Percentiles rank a stretch among this genome's conserved stretches.
Evolutionary conservation across 345 rosid genomes (phyloP).

Genomic region (Arabis hirsuta): DNA sequence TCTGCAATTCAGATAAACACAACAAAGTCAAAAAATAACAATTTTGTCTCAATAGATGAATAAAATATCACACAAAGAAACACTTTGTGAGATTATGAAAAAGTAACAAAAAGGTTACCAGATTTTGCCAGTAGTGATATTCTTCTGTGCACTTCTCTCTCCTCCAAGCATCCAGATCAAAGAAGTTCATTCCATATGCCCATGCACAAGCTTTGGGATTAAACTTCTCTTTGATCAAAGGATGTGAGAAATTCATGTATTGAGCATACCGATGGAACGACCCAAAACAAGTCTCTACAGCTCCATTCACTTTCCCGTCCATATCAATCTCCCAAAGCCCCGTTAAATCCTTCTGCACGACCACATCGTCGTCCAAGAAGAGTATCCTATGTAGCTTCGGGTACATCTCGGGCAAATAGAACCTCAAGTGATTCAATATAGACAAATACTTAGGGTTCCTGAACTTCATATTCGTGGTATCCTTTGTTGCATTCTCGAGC

Average conservation of each 20-base stretch:
- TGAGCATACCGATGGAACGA: constrained; percentile 96
- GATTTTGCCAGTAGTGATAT: constrained; percentile 97
- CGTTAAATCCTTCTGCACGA: constrained; percentile 94
- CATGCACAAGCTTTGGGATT: constrained; percentile 98
- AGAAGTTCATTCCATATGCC: constrained; percentile 99
- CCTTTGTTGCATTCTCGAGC: constrained; percentile 92
- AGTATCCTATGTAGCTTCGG: constrained; percentile 84
- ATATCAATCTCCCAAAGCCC: constrained; percentile 95
- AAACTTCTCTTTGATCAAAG: constrained; percentile 90
- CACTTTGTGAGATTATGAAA: neutral
- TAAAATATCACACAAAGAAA: neutral
- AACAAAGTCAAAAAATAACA: constrained; percentile 10
- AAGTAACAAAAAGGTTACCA: constrained; percentile 51
- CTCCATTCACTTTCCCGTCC: constrained; percentile 99
- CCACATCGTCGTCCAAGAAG: constrained; percentile 94
- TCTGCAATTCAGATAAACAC: constrained; percentile 56
- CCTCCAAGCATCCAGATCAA: constrained; percentile 99
- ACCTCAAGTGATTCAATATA: constrained; percentile 90
- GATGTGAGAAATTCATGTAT: constrained; percentile 98
- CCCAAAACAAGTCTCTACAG: constrained; percentile 97
- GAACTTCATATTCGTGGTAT: constrained; percentile 93
- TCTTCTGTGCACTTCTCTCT: constrained; percentile 98
- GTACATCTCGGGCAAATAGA: constrained; percentile 95
- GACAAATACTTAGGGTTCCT: constrained; percentile 97
- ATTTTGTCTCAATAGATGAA: neutral